Conservation (phyloP, 73 alveolate genomes). For the Paramecium bursaria region DNA sequence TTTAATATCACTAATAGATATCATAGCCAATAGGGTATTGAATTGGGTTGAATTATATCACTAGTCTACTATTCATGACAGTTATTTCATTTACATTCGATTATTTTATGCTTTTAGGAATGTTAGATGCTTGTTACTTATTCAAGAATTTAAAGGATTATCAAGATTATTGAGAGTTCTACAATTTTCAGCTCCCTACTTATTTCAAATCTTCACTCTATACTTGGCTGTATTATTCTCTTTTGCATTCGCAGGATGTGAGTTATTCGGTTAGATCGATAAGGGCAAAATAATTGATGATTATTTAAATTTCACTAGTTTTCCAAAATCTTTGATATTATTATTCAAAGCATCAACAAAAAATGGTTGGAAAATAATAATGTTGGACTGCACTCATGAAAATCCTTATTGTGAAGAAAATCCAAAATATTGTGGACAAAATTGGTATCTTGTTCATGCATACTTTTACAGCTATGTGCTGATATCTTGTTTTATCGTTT, state of each 20-base stretch:
- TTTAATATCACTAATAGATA: background rate
- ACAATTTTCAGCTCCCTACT: background rate
- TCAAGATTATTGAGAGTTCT: conserved; percentile 29
- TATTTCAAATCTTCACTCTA: background rate
- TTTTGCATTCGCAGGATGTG: conserved; percentile 1
- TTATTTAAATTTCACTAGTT: conserved; percentile 17
- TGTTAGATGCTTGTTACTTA: background rate
- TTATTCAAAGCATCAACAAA: conserved; percentile 25
- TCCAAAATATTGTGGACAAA: conserved; percentile 23
- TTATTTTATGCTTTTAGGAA: background rate
- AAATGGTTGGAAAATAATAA: conserved; percentile 30
- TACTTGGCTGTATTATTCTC: too few relatives aligned
- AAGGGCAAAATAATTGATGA: conserved; percentile 17
- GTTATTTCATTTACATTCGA: background rate
- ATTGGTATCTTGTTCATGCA: background rate
- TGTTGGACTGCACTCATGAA: conserved; percentile 3
- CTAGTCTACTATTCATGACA: background rate
- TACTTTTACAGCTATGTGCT: conserved; percentile 4
- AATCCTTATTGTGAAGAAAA: conserved; percentile 26
- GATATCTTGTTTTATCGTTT: conserved; percentile 7
- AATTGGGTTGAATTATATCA: background rate
- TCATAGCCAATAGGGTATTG: background rate
- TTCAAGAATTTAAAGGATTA: conserved; percentile 56
- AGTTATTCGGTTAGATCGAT: conserved; percentile 10
- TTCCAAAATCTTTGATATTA: conserved; percentile 8